Evolutionary conservation across 1,284 basidiomycete genomes (phyloP), one percentile per base, ranked within the genome.

Genomic region (Ganoderma resinaceum): DNA sequence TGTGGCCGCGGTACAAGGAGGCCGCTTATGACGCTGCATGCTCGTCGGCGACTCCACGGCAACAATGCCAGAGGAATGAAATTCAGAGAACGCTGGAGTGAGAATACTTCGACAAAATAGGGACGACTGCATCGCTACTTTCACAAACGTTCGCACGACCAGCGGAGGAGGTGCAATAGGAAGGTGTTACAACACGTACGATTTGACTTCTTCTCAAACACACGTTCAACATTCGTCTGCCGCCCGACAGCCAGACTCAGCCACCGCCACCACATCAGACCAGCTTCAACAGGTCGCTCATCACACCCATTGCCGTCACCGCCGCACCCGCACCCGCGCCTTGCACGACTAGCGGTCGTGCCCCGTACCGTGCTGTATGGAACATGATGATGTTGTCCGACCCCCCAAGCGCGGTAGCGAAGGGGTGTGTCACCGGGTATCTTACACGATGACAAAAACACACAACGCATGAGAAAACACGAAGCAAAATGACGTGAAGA

Each of bases 361-460:
- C 87, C 29, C 91, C 91, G 76, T 97, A 96, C 59, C 98, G 86
- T 79, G 94, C 91, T 0, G 97, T 98, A 79, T 95, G 91, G 88
- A 99, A 99, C 83, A 97, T 95, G 78, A 99, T 89, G 78, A 99
- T 99, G 81, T 99, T 99, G 82, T 99, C 98, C 31, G 95, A 96
- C 1, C 97, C 98, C 40, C 94, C 94, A 14, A 99, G 89, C 0
- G 96, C 95, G 0, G 96, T 97, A 1, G 96, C 97, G 76, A 99
- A 99, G 0, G 97, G 93, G 80, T 99, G 97, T 33, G 90, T 88
- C 29, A 85, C 86, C 9, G 95, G 90, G 80, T 99, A 99, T 78
- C 95, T 97, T 72, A 16, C 37, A 38, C 18, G 9, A 12, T 52
- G 46, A 3, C 23, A 52, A 57, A 42, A 60, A 40, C 58, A 37